Base-by-base conservation (phyloP, 1,139 yeast species). In the Scheffersomyces segobiensis region DNA sequence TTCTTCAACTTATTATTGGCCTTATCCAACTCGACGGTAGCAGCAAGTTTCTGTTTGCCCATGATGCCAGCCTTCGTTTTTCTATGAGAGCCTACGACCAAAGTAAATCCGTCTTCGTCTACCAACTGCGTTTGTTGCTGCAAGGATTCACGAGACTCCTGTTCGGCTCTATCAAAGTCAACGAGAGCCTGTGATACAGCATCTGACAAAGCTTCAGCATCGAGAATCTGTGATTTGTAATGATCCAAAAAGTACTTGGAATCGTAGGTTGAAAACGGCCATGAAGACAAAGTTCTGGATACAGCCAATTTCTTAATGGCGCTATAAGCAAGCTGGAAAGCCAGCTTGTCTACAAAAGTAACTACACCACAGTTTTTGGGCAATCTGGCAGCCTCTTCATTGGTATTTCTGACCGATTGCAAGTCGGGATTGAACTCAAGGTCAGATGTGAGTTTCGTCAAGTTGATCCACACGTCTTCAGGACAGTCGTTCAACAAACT, bases 71-170 rank as follows among this genome's bases (percentile, higher is more conserved):
- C 85, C 69, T 86, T 87, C 1, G 96, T 88, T 79, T 91, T 92
- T 63, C 97, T 84, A 71, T 91, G 93, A 54, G 89, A 82, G 7
- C 96, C 93, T 42, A 92, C 96, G 55, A 93, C 98, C 68, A 91
- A 76, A 0, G 97, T 92, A 75, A 93, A 93, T 1, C 98, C 98
- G 70, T 93, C 98, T 63, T 90, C 97, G 71, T 93, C 98, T 10
- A 91, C 95, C 46, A 87, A 71, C 54, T 83, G 82, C 47, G 85
- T 78, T 76, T 83, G 81, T 53, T 76, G 71, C 68, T 84, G 82
- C 57, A 88, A 81, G 53, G 87, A 86, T 46, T 85, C 86, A 52
- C 79, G 81, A 6, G 89, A 86, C 57, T 83, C 86, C 62, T 82
- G 84, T 69, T 95, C 99, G 26, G 88, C 86, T 57, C 80, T 75